Evolutionary conservation across 106 monocot species (phyloP), one percentile per base, ranked within the genome.

Genomic region (Gastrodia elata): DNA sequence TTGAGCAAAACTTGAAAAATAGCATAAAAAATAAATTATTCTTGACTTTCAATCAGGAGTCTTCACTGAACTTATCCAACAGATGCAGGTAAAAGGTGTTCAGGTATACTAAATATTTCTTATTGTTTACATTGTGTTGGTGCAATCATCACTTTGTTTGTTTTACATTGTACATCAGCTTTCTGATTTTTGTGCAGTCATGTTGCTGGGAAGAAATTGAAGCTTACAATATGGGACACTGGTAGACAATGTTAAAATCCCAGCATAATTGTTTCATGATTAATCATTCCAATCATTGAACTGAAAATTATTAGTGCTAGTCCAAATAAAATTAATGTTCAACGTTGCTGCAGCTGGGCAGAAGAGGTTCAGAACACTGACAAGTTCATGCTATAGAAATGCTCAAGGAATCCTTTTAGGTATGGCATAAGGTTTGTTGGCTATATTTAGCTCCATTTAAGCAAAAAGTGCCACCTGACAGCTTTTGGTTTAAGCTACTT

Each of bases 11-110:
- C n/a, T n/a, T n/a, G n/a, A n/a, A n/a, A n/a, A n/a, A n/a, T n/a
- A n/a, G n/a, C n/a, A n/a, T n/a, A n/a, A n/a, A n/a, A n/a, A n/a
- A n/a, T n/a, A n/a, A n/a, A n/a, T n/a, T n/a, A n/a, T n/a, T n/a
- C n/a, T n/a, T n/a, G n/a, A n/a, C 14, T 6, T 8, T 8, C 43
- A 43, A 43, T 9, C 79, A 94, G 94, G 94, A 79, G 89, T 94
- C 71, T 94, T 94, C 77, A 94, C 94, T 28, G 94, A 94, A 78
- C 83, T 94, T 55, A 91, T 94, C 81, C 94, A 94, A 67, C 88
- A 94, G 68, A 94, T 94, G 91, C 91, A 94, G 85, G 94, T 94
- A 48, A 94, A 91, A 84, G 94, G 94, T 73, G 91, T 94, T 65
- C 94, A 94, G 77, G 94, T 89, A 83, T 77, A 82, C 52, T 68